Conservation (phyloP, 768 basidiomycete species). For the Tylopilus subfusipes region DNA sequence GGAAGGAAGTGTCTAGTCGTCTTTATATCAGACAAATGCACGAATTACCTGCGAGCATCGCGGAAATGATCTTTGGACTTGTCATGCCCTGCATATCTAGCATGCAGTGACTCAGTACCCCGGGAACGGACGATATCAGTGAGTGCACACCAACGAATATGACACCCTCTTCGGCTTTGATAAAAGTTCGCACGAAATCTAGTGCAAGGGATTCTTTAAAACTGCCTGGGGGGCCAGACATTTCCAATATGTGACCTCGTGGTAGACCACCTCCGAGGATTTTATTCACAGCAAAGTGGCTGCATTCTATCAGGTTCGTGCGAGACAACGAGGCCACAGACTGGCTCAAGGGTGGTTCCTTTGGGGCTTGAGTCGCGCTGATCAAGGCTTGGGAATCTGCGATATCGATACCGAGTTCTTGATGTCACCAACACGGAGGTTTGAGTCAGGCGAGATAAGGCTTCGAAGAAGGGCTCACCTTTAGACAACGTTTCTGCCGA, state of each 20-base stretch:
- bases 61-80: slow-evolving; percentile 35
- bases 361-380: slow-evolving; percentile 36
- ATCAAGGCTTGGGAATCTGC: slow-evolving; percentile 47
- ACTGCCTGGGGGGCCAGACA: slow-evolving; percentile 74
- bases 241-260: slow-evolving; percentile 61
- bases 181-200: slow-evolving; percentile 47
- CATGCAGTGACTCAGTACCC: slow-evolving; percentile 6
- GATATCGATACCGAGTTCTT: slow-evolving; percentile 52
- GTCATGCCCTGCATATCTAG: slow-evolving; percentile 51
- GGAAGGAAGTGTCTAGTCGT: slow-evolving; percentile 4
- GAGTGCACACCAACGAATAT: slow-evolving; percentile 57
- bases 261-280: slow-evolving; percentile 62
- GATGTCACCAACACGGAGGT: neutral
- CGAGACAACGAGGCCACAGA: slow-evolving; percentile 47
- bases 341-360: slow-evolving; percentile 44
- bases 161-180: slow-evolving; percentile 47
- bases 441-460: neutral
- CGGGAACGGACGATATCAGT: neutral
- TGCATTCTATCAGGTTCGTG: slow-evolving; percentile 15
- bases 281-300: slow-evolving; percentile 49
- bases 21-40: slow-evolving; percentile 7
- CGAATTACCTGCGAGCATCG: slow-evolving; percentile 25
- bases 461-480: slow-evolving; percentile 35
- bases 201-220: slow-evolving; percentile 57
- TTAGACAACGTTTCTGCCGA: slow-evolving; percentile 47